Conservation (phyloP, 768 basidiomycete genomes). For the Hypsizygus marmoreus region DNA sequence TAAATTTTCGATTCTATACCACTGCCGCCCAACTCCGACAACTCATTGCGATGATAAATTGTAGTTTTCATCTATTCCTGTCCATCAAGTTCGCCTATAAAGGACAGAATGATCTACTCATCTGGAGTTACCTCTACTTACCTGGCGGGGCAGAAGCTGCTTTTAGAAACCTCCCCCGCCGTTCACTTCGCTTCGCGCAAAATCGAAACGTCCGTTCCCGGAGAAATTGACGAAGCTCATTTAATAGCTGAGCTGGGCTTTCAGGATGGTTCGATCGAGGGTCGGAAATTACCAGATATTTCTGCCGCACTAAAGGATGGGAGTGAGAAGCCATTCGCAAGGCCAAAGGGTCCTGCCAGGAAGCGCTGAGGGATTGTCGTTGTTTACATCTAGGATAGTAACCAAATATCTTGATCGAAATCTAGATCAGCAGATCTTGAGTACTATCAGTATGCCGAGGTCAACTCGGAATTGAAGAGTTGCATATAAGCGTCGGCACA, state of each 20-base stretch:
- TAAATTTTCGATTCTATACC: slow-evolving; percentile 30
- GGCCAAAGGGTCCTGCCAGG: slow-evolving; percentile 69
- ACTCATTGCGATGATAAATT: not conserved
- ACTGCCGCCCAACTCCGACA: not conserved
- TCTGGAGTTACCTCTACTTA: slow-evolving; percentile 62
- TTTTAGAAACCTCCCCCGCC: slow-evolving; percentile 42
- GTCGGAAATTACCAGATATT: not conserved
- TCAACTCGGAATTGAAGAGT: too few species aligned
- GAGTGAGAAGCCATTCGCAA: slow-evolving; percentile 57
- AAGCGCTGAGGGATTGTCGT: slow-evolving; percentile 45
- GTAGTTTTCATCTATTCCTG: slow-evolving; percentile 92
- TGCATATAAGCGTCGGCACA: not conserved
- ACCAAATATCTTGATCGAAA: too few species aligned
- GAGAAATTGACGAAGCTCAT: slow-evolving; percentile 66
- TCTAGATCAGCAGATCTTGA: too few species aligned
- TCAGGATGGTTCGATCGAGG: slow-evolving; percentile 5
- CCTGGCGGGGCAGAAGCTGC: slow-evolving; percentile 53
- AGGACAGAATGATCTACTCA: slow-evolving; percentile 88
- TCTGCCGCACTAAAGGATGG: slow-evolving; percentile 8
- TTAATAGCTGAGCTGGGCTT: slow-evolving; percentile 59
- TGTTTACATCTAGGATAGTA: too few species aligned
- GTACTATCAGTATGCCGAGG: too few species aligned
- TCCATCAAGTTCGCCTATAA: slow-evolving; percentile 78
- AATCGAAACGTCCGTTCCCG: slow-evolving; percentile 82
- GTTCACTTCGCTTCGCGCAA: slow-evolving; percentile 53